These are phyloP conservation scores for Blepharisma undulans DNA, from an alignment of 169 alveolate species.

Conservation along the genomic window DNA sequence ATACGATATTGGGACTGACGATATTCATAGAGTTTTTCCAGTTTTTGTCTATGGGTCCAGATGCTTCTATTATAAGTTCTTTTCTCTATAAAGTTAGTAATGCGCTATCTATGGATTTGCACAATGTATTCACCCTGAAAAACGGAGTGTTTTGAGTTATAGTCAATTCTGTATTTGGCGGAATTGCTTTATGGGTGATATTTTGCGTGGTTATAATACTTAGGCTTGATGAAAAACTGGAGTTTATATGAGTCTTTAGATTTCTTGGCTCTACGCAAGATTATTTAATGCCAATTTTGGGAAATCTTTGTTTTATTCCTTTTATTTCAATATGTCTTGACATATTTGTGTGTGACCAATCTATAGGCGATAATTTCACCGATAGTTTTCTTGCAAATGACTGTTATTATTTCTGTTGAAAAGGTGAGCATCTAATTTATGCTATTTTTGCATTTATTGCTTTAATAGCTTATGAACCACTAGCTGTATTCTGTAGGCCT, in stretches of 20 bases:
- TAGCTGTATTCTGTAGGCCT: neutral
- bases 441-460: neutral
- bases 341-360: neutral
- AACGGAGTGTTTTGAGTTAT: slow-evolving; percentile 3
- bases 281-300: neutral
- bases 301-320: neutral
- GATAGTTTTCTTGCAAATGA: neutral
- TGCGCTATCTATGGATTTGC: neutral
- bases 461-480: neutral
- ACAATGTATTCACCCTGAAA: neutral
- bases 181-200: neutral
- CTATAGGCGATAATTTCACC: neutral
- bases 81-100: neutral
- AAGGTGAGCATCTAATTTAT: slow-evolving; percentile 4
- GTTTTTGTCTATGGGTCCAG: neutral
- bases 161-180: neutral
- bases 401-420: slow-evolving; percentile 1
- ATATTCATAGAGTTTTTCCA: neutral
- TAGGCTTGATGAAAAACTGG: neutral
- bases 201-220: neutral
- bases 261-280: neutral
- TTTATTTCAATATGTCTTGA: neutral
- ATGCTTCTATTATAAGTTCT: neutral
- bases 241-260: neutral
- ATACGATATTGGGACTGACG: neutral